A percentile compares a stretch with the other conserved stretches of the same genome.
These are phyloP conservation scores for Candida albicans DNA, from an alignment of 1,139 yeast genomes.

Conservation along the genomic window DNA sequence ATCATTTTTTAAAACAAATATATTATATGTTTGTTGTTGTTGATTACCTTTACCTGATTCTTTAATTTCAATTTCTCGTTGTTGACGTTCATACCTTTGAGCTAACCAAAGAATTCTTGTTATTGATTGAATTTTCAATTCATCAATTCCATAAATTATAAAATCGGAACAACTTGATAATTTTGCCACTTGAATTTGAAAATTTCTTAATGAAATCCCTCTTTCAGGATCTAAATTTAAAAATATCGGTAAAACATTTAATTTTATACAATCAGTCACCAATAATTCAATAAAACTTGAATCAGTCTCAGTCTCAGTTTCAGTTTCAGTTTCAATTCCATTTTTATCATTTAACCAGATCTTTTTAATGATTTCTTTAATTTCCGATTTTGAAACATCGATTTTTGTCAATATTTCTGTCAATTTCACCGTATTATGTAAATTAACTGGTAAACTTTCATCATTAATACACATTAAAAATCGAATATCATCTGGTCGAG, in stretches of 20 bases:
- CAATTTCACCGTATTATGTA: slow-evolving; percentile 64
- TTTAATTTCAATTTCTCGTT: slow-evolving; percentile 7
- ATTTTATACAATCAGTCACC: slow-evolving; percentile 42
- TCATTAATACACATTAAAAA: slow-evolving; percentile 53
- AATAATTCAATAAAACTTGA: slow-evolving; percentile 25
- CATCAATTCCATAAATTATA: slow-evolving; percentile 51
- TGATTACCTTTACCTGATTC: background rate
- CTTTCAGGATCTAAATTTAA: slow-evolving; percentile 59
- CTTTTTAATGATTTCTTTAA: slow-evolving; percentile 22
- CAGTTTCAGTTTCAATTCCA: slow-evolving; percentile 4
- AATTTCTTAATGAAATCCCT: slow-evolving; percentile 73
- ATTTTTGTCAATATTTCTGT: slow-evolving; percentile 57
- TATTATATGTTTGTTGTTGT: slow-evolving; percentile 14
- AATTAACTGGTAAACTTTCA: slow-evolving; percentile 18
- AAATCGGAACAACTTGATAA: slow-evolving; percentile 69
- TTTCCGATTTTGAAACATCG: slow-evolving; percentile 39
- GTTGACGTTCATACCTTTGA: slow-evolving; percentile 38
- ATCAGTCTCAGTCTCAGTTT: too few relatives aligned
- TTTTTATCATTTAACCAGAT: slow-evolving; percentile 16
- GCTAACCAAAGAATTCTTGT: slow-evolving; percentile 57
- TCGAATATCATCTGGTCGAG: slow-evolving; percentile 27
- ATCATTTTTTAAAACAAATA: slow-evolving; percentile 17
- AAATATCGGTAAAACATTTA: slow-evolving; percentile 53
- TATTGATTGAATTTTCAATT: slow-evolving; percentile 40
- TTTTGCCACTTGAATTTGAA: slow-evolving; percentile 74